Evolutionary conservation across 495 filamentous ascomycete species (phyloP).

Genomic region (Neurospora hispaniola): DNA sequence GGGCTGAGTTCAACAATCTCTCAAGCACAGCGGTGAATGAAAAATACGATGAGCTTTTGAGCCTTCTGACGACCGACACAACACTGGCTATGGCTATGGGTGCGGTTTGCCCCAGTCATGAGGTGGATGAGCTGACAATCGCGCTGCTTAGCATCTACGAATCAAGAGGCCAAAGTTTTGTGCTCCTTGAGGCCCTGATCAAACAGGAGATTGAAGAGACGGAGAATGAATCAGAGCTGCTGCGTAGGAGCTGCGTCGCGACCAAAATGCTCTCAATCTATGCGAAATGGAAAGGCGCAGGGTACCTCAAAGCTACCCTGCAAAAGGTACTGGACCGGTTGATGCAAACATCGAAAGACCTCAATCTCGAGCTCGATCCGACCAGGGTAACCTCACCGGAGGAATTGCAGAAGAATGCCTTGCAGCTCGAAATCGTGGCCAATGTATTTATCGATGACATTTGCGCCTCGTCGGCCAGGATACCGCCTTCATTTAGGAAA

Average conservation of each 20-base stretch:
- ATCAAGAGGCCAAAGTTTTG: constrained; percentile 46
- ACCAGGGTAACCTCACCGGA: constrained; percentile 43
- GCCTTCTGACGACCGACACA: constrained; percentile 49
- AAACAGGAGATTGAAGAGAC: constrained; percentile 56
- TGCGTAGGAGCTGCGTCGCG: constrained; percentile 52
- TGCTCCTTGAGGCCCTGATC: constrained; percentile 51
- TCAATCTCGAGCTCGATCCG: constrained; percentile 56
- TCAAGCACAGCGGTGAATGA: constrained; percentile 53
- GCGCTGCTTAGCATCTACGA: constrained; percentile 58
- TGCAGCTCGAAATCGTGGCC: constrained; percentile 48
- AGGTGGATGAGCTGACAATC: constrained; percentile 55
- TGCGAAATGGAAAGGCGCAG: constrained; percentile 54
- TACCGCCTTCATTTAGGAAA: constrained; percentile 51
- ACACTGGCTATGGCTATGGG: constrained; percentile 50
- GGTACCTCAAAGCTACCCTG: constrained; percentile 51
- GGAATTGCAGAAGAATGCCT: constrained; percentile 48
- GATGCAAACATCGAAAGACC: constrained; percentile 47
- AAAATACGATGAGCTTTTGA: constrained; percentile 51
- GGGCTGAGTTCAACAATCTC: constrained; percentile 54
- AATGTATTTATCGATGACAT: constrained; percentile 60
- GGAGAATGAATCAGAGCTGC: constrained; percentile 54
- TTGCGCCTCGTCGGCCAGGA: constrained; percentile 44
- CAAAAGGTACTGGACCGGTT: constrained; percentile 52
- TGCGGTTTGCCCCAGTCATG: constrained; percentile 51
- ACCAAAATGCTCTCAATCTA: constrained; percentile 61